A percentile compares a stretch with the other conserved stretches of the same genome.
phyloP scores from a whole-genome alignment of 2,329 filamentous ascomycete genomes.

The Cladosporium velox region DNA sequence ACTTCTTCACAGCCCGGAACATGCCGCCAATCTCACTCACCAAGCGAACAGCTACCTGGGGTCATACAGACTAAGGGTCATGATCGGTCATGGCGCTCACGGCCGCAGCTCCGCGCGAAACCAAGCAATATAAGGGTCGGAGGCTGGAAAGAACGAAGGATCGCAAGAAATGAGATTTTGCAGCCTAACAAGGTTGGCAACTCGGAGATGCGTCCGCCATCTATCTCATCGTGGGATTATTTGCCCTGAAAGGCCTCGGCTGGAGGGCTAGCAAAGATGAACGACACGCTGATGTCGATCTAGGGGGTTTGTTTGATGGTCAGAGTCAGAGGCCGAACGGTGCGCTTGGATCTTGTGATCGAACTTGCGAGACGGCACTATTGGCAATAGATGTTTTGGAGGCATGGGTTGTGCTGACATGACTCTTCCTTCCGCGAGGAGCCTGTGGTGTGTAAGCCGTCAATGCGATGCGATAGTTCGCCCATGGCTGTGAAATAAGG shows the following conservation, averaged over 20 bases:
- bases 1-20: not conserved
- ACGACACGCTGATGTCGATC: not conserved
- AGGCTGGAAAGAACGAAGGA: not conserved
- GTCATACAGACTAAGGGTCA: not conserved
- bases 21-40: not conserved
- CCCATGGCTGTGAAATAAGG: not conserved
- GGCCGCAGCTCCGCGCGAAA: not conserved
- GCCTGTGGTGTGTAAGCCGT: not conserved
- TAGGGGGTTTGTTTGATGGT: not conserved
- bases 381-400: not conserved
- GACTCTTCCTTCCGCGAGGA: not conserved
- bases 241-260: not conserved
- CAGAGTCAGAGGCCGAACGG: not conserved
- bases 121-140: not conserved
- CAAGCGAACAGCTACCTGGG: not conserved
- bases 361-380: not conserved
- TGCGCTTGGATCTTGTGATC: not conserved
- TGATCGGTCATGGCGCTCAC: not conserved
- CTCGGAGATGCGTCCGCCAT: slow-evolving; percentile 1
- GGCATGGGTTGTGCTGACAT: not conserved
- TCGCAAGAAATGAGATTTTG: not conserved
- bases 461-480: not conserved
- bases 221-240: no score
- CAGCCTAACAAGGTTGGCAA: not conserved
- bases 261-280: not conserved